Evolutionary conservation across 768 basidiomycete genomes (phyloP).

Genomic region (Lyophyllum decastes): DNA sequence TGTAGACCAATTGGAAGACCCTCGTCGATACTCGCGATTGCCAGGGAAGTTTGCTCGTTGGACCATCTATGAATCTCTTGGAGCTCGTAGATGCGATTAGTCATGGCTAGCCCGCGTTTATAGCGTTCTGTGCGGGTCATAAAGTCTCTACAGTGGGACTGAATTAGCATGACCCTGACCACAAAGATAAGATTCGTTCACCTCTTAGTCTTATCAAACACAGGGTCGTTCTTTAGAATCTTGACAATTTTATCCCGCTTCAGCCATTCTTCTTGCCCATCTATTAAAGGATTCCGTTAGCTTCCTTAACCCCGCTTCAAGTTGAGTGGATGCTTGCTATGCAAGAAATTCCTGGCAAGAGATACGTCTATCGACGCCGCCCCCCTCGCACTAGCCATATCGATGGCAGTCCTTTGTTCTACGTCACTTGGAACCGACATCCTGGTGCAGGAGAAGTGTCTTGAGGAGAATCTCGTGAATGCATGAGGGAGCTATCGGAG

Average conservation of each 20-base stretch:
- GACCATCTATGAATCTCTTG: conserved; percentile 56
- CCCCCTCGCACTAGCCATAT: conserved; percentile 53
- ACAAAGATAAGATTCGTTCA: conserved; percentile 20
- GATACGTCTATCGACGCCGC: conserved; percentile 42
- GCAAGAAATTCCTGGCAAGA: conserved; percentile 48
- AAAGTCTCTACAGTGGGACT: conserved; percentile 45
- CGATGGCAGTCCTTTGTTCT: conserved; percentile 48
- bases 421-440: conserved; percentile 28
- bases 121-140: conserved; percentile 60
- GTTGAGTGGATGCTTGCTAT: conserved; percentile 37
- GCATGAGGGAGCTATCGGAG: too few species aligned
- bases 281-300: conserved; percentile 29
- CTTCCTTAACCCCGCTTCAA: neutral
- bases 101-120: conserved; percentile 52
- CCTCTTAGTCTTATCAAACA: conserved; percentile 62
- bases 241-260: conserved; percentile 42
- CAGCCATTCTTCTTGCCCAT: conserved; percentile 51
- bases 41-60: conserved; percentile 43
- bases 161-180: neutral
- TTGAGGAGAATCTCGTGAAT: neutral
- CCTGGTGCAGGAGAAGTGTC: neutral
- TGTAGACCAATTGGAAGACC: conserved; percentile 44
- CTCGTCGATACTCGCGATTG: conserved; percentile 54
- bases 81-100: conserved; percentile 61
- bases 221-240: conserved; percentile 52